A percentile compares a stretch with the other conserved stretches of the same genome.
Evolutionary conservation across 257 asterid species (phyloP).

Genomic region (Solanum paucissectum): DNA sequence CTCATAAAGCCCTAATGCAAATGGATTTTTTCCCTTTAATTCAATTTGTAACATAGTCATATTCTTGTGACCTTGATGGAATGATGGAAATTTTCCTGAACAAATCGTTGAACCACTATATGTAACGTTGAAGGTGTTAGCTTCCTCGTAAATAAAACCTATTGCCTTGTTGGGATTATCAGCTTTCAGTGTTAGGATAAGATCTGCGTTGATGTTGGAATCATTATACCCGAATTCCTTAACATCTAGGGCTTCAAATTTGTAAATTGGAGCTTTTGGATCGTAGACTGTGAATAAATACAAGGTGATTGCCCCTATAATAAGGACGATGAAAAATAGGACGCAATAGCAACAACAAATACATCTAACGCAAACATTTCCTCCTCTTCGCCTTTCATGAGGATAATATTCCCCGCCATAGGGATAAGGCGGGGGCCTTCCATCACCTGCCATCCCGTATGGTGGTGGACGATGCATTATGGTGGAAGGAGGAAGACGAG

Average conservation of each 20-base stretch:
- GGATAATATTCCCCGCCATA: conserved; percentile 8
- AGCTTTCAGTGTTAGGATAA: conserved; percentile 21
- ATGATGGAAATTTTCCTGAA: conserved; percentile 34
- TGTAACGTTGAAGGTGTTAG: conserved; percentile 10
- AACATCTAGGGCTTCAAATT: conserved; percentile 18
- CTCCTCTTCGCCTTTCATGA: background rate
- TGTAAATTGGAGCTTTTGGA: conserved; percentile 34
- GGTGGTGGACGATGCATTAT: conserved; percentile 14
- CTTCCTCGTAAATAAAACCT: conserved; percentile 28
- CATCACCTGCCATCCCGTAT: conserved; percentile 15
- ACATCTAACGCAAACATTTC: conserved; percentile 15
- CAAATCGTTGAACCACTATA: conserved; percentile 23
- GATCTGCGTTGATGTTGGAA: conserved; percentile 21
- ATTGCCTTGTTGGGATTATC: conserved; percentile 35
- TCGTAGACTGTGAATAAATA: conserved; percentile 12
- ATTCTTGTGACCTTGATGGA: conserved; percentile 30
- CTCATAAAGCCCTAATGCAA: conserved; percentile 23
- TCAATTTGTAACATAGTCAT: conserved; percentile 17
- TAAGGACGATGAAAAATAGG: conserved; percentile 20
- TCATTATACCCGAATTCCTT: conserved; percentile 24
- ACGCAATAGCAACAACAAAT: conserved; percentile 40
- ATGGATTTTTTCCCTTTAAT: conserved; percentile 26
- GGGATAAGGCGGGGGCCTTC: conserved; percentile 11
- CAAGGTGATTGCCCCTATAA: background rate
- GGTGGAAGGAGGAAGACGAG: background rate